Evolutionary conservation across 306 rosid genomes (phyloP), one percentile per base, ranked within the genome.

Genomic region (Macrotyloma uniflorum): DNA sequence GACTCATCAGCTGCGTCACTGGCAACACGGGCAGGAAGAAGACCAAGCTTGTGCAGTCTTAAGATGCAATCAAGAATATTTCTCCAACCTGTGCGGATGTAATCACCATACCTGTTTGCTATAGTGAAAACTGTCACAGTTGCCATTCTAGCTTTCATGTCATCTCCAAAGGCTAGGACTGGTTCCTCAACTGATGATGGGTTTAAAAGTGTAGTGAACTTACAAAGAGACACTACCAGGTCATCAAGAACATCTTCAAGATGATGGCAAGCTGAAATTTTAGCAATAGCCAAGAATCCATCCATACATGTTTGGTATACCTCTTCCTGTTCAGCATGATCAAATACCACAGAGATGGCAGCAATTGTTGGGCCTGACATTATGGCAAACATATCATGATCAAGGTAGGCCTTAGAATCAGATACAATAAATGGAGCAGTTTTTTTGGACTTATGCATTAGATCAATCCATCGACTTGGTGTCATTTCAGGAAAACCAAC

Each of bases 361-460:
- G 99, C 99, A 87, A 95, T 95, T 12, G 99, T 88, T 66, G 99
- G 98, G 75, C 98, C 99, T 3, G 98, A 93, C 97, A 93, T 93
- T 80, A 95, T 88, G 72, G 99, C 96, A 83, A 95, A 95, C 98
- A 95, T 95, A 74, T 95, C 98, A 23, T 87, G 96, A 85, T 95
- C 97, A 84, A 95, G 93, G 89, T 88, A 86, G 74, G 94, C 96
- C 85, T 85, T 88, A 77, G 96, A 89, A 87, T 91, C 97, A 59
- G 98, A 87, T 57, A 93, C 88, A 72, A 93, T 95, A 76, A 93
- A 95, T 67, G 97, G 97, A 73, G 97, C 89, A 26, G 93, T 84
- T 81, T 93, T 92, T 84, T 91, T 93, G 14, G 94, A 93, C 80
- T 91, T 95, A 59, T 88, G 94, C 95, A 95, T 84, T 80, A 95